These are phyloP conservation scores for Talaromyces rugulosus DNA, from an alignment of 2,329 filamentous ascomycete genomes.

Conservation along the genomic window DNA sequence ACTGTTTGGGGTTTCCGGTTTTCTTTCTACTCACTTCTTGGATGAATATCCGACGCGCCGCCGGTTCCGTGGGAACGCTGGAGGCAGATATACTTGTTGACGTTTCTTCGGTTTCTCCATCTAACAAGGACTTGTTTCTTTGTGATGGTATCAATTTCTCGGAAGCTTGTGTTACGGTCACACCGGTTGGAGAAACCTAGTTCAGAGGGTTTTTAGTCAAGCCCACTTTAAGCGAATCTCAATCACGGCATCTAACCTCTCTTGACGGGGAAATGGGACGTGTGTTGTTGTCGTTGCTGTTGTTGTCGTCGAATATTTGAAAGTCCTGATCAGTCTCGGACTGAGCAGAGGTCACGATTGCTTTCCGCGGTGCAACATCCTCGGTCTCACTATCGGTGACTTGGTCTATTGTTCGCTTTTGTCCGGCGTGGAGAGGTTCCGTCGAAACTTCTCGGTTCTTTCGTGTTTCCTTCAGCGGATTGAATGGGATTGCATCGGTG, in stretches of 20 bases:
- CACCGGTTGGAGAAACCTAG: neutral
- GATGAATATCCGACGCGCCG: slow-evolving; percentile 36
- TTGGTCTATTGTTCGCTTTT: slow-evolving; percentile 39
- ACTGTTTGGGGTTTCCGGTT: neutral
- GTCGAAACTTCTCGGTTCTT: slow-evolving; percentile 27
- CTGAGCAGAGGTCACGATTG: slow-evolving; percentile 5
- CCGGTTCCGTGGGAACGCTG: slow-evolving; percentile 29
- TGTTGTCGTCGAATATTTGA: slow-evolving; percentile 20
- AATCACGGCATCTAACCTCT: slow-evolving; percentile 9
- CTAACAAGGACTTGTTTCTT: slow-evolving; percentile 1
- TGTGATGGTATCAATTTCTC: neutral
- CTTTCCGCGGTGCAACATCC: slow-evolving; percentile 15
- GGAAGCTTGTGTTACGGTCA: neutral
- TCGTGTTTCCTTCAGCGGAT: slow-evolving; percentile 16
- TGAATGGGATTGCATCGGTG: slow-evolving; percentile 25
- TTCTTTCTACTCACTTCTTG: slow-evolving; percentile 28
- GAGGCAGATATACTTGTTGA: slow-evolving; percentile 14
- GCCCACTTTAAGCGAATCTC: neutral
- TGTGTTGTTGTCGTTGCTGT: slow-evolving; percentile 16
- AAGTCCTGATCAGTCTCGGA: slow-evolving; percentile 15
- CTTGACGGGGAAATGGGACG: slow-evolving; percentile 12
- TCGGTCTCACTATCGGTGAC: slow-evolving; percentile 24
- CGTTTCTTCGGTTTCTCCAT: slow-evolving; percentile 8
- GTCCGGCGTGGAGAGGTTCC: slow-evolving; percentile 28
- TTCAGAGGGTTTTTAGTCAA: neutral